A percentile compares a stretch with the other conserved stretches of the same genome.
phyloP scores from a whole-genome alignment of 257 asterid genomes.

The Hygrophila difformis region DNA sequence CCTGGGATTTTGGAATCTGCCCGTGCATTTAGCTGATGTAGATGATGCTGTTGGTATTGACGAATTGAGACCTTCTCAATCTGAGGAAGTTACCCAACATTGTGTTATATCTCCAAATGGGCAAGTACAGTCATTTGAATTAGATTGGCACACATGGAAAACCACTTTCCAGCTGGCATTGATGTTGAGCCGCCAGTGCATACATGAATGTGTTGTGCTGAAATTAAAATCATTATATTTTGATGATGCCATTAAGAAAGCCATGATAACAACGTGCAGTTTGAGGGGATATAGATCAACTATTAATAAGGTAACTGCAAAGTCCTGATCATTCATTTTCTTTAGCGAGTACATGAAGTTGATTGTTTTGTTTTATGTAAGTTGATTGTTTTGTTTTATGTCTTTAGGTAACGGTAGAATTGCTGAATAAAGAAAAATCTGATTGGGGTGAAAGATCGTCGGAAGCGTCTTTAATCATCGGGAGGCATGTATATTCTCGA shows the following conservation, averaged over 20 bases:
- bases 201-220: conserved; percentile 52
- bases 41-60: conserved; percentile 27
- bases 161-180: conserved; percentile 42
- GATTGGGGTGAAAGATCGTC: conserved; percentile 27
- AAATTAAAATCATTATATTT: conserved; percentile 37
- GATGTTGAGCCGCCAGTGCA: conserved; percentile 50
- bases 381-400: not conserved
- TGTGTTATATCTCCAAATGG: conserved; percentile 30
- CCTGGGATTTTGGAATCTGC: conserved; percentile 42
- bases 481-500: conserved; percentile 47
- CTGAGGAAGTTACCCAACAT: conserved; percentile 26
- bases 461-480: conserved; percentile 32
- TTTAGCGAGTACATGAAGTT: too few species aligned
- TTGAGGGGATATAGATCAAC: conserved; percentile 27
- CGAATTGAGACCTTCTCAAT: conserved; percentile 55
- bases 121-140: conserved; percentile 23
- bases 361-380: conserved; percentile 10
- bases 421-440: conserved; percentile 22
- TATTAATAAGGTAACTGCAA: conserved; percentile 36
- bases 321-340: conserved; percentile 14
- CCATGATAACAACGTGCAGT: conserved; percentile 19
- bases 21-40: conserved; percentile 34
- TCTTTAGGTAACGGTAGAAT: conserved; percentile 28
- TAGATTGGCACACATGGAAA: conserved; percentile 27
- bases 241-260: conserved; percentile 36